Conservation (phyloP, 2,329 filamentous ascomycete genomes). For the Xylariaceae sp. region DNA sequence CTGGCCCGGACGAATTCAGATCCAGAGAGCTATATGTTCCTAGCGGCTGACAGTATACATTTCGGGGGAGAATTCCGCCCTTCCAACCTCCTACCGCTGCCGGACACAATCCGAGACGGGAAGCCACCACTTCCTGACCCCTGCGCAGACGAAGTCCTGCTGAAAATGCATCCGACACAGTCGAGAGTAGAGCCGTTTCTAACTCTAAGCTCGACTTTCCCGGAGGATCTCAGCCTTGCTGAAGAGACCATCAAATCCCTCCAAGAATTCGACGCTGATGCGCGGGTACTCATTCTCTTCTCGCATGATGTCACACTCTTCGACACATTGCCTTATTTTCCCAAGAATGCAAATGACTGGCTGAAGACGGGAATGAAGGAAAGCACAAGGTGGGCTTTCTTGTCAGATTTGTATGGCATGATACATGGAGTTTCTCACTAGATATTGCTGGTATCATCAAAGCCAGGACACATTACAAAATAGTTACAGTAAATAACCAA, state of each 20-base stretch:
- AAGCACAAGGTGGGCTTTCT: neutral
- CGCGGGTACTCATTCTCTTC: slow-evolving; percentile 4
- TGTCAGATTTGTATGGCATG: neutral
- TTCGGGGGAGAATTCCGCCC: slow-evolving; percentile 3
- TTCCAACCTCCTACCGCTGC: neutral
- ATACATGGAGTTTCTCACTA: too few species aligned
- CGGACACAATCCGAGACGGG: neutral
- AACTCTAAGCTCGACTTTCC: neutral
- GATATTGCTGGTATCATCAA: too few species aligned
- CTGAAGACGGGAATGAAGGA: neutral
- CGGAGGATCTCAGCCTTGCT: neutral
- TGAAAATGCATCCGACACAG: neutral
- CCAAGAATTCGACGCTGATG: slow-evolving; percentile 5
- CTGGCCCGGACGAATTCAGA: slow-evolving; percentile 1
- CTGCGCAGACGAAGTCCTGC: neutral
- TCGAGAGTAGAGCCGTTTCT: neutral
- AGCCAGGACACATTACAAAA: too few species aligned
- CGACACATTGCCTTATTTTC: neutral
- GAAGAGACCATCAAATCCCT: slow-evolving; percentile 1
- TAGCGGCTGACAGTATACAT: slow-evolving; percentile 2
- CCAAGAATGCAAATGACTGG: neutral
- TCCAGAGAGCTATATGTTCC: slow-evolving; percentile 2
- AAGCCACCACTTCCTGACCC: neutral
- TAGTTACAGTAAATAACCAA: too few species aligned
- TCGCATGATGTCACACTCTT: slow-evolving; percentile 3